phyloP scores from a whole-genome alignment of 2,329 filamentous ascomycete genomes.

The Fusarium transvaalense region DNA sequence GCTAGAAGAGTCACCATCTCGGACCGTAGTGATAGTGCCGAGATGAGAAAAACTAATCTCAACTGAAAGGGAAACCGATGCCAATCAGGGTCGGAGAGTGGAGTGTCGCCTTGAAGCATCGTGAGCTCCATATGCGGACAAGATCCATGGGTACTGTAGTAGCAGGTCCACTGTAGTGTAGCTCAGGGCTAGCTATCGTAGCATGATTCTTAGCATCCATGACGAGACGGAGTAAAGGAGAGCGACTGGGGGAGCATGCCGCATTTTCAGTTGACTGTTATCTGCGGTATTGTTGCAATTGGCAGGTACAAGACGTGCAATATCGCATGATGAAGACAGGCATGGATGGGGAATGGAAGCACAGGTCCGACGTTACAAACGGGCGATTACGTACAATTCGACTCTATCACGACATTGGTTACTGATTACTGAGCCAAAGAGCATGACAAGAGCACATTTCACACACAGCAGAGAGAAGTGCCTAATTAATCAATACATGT shows the following conservation, averaged over 20 bases:
- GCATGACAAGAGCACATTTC: constrained; percentile 25
- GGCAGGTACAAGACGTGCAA: constrained; percentile 14
- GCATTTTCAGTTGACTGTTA: constrained; percentile 19
- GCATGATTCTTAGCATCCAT: constrained; percentile 37
- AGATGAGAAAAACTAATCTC: constrained; percentile 35
- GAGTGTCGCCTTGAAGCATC: constrained; percentile 43
- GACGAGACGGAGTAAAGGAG: constrained; percentile 40
- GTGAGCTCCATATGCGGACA: constrained; percentile 39
- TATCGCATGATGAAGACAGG: constrained; percentile 41
- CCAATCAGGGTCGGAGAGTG: constrained; percentile 20
- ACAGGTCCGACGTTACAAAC: constrained; percentile 31
- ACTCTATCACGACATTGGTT: constrained; percentile 32
- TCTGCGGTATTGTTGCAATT: constrained; percentile 29
- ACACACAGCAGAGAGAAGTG: background rate
- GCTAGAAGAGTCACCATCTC: constrained; percentile 15
- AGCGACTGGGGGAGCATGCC: constrained; percentile 33
- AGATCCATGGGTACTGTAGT: constrained; percentile 30
- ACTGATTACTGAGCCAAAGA: constrained; percentile 30
- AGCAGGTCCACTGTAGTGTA: constrained; percentile 35
- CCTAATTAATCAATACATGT: constrained; percentile 9
- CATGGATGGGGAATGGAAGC: constrained; percentile 15
- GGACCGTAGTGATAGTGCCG: constrained; percentile 28
- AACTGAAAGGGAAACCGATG: constrained; percentile 27
- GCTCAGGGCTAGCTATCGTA: constrained; percentile 36
- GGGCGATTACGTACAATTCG: constrained; percentile 45